Evolutionary conservation across 1,139 yeast genomes (phyloP).

Genomic region (Groenewaldozyma auringiensis): DNA sequence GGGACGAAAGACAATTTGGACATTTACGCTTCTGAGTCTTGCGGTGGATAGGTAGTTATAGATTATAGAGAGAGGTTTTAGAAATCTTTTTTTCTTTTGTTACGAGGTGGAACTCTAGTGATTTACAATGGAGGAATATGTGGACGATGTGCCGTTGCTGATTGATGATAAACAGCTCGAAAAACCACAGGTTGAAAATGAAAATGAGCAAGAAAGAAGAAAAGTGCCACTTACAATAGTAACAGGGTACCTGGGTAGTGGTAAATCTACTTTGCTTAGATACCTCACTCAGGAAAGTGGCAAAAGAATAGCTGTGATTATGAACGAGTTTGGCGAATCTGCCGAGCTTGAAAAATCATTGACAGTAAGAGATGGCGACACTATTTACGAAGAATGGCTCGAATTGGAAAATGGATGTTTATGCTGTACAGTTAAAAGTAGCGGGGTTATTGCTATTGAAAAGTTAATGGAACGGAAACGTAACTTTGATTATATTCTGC

Average conservation of each 20-base stretch:
- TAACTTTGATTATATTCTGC: conserved; percentile 73
- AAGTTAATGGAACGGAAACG: conserved; percentile 67
- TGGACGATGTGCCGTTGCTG: conserved; percentile 1
- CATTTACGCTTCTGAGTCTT: too few relatives aligned
- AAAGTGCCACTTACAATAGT: conserved; percentile 87
- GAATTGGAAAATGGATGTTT: conserved; percentile 95
- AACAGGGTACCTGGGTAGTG: conserved; percentile 93
- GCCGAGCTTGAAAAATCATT: conserved; percentile 83
- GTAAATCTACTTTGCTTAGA: conserved; percentile 81
- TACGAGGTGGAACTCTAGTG: too few relatives aligned
- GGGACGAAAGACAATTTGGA: too few relatives aligned
- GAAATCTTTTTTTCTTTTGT: too few relatives aligned
- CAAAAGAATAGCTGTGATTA: conserved; percentile 74
- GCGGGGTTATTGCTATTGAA: conserved; percentile 91
- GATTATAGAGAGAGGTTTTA: too few relatives aligned
- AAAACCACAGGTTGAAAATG: conserved; percentile 7
- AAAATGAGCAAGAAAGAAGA: conserved; percentile 15
- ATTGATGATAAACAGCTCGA: conserved; percentile 1
- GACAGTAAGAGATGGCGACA: conserved; percentile 53
- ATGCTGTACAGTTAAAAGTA: conserved; percentile 92
- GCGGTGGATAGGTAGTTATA: too few relatives aligned
- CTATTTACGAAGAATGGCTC: conserved; percentile 78
- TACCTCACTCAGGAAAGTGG: conserved; percentile 61
- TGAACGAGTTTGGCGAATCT: conserved; percentile 56
- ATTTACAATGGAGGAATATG: background rate